Evolutionary conservation across 495 filamentous ascomycete genomes (phyloP).

Genomic region (Terfezia boudieri): DNA sequence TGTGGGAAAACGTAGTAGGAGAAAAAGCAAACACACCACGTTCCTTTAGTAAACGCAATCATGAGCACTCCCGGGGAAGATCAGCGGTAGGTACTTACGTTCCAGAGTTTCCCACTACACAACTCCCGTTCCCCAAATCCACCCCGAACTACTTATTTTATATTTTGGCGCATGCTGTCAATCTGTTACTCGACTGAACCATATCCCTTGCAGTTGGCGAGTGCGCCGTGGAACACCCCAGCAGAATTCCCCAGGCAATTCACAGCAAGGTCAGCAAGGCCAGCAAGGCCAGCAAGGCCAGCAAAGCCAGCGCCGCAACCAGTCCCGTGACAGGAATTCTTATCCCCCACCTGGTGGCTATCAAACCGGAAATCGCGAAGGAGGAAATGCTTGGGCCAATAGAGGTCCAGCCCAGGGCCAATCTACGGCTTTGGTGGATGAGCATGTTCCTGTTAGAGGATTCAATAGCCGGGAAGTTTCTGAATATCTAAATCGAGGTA

Average conservation of each 20-base stretch:
- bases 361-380: neutral
- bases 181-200: neutral
- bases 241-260: neutral
- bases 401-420: neutral
- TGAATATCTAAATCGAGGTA: neutral
- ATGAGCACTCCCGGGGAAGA: neutral
- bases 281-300: neutral
- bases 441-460: neutral
- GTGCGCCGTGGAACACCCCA: neutral
- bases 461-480: neutral
- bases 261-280: neutral
- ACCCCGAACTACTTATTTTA: neutral
- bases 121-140: too few species aligned
- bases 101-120: neutral
- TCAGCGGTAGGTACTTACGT: neutral
- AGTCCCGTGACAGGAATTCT: neutral
- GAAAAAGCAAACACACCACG: too few species aligned
- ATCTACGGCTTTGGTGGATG: neutral
- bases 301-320: neutral
- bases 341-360: neutral
- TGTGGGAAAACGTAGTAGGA: too few species aligned
- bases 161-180: neutral
- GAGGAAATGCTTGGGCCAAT: neutral
- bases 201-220: neutral
- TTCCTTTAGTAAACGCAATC: neutral